A percentile compares a stretch with the other conserved stretches of the same genome.
phyloP scores from a whole-genome alignment of 1,139 yeast species.

The Tardiomyces digboiensis region DNA sequence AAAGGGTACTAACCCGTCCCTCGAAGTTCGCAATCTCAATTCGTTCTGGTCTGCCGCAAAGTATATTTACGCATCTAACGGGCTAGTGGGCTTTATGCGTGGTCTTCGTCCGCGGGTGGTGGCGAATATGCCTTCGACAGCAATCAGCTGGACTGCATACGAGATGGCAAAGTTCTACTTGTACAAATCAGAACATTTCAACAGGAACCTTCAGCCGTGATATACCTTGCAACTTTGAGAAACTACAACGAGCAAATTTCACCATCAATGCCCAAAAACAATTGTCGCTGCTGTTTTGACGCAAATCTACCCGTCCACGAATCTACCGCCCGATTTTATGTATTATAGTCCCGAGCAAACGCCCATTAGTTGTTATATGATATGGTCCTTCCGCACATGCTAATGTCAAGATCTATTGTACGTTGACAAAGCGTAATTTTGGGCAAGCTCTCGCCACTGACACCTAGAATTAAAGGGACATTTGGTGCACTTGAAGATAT shows the following conservation, averaged over 20 bases:
- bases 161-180: slow-evolving; percentile 87
- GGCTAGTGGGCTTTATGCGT: slow-evolving; percentile 62
- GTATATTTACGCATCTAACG: slow-evolving; percentile 58
- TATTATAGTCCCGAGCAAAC: background rate
- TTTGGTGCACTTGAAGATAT: slow-evolving; percentile 9
- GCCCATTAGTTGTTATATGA: background rate
- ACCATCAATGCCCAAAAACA: too few species aligned
- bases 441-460: background rate
- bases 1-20: slow-evolving; percentile 26
- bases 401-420: background rate
- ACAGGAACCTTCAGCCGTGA: too few species aligned
- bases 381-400: background rate
- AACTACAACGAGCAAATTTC: too few species aligned
- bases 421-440: background rate
- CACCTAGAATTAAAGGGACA: slow-evolving; percentile 8
- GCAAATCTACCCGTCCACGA: too few species aligned
- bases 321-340: too few species aligned
- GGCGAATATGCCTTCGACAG: slow-evolving; percentile 93
- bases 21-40: slow-evolving; percentile 46
- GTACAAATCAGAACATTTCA: slow-evolving; percentile 8
- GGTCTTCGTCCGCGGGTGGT: slow-evolving; percentile 90
- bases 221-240: too few species aligned
- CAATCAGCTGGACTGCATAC: slow-evolving; percentile 97
- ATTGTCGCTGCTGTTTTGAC: too few species aligned
- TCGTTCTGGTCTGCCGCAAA: slow-evolving; percentile 67